phyloP scores from a whole-genome alignment of 257 asterid species.

The Penstemon davidsonii region DNA sequence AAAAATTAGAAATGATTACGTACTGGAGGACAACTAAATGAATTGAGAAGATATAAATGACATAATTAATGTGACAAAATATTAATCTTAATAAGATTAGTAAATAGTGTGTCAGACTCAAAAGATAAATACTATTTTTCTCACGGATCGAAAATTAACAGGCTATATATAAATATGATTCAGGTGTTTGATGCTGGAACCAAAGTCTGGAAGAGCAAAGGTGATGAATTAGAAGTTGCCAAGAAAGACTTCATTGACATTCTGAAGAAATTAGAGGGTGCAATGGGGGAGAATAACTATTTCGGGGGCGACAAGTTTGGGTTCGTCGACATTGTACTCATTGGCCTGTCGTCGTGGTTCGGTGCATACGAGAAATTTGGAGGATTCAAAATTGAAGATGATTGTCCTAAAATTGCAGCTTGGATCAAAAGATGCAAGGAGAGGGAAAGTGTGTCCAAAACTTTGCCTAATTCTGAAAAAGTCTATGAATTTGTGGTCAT shows the following conservation, averaged over 20 bases:
- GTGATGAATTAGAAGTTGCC: constrained; percentile 50
- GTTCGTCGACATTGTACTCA: constrained; percentile 50
- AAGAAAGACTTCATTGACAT: constrained; percentile 61
- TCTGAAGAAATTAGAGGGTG: constrained; percentile 70
- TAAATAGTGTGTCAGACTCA: too few relatives aligned
- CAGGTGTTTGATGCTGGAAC: constrained; percentile 56
- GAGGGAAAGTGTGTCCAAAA: constrained; percentile 58
- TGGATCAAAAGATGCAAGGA: constrained; percentile 66
- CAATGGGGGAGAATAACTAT: constrained; percentile 55
- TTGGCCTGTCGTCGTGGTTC: constrained; percentile 62
- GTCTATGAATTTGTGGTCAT: constrained; percentile 51
- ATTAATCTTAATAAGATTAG: too few relatives aligned
- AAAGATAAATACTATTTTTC: too few relatives aligned
- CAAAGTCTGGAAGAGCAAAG: constrained; percentile 58
- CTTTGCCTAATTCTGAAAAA: constrained; percentile 43
- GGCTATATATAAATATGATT: background rate
- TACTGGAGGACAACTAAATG: too few relatives aligned
- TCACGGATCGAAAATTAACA: too few relatives aligned
- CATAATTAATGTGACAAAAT: too few relatives aligned
- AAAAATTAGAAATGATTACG: too few relatives aligned
- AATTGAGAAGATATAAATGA: too few relatives aligned
- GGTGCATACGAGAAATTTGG: constrained; percentile 60
- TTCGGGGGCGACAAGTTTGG: constrained; percentile 66
- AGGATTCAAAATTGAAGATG: constrained; percentile 53
- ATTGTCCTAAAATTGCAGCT: constrained; percentile 52